A percentile compares a stretch with the other conserved stretches of the same genome.
These are phyloP conservation scores for Fremontodendron californicum DNA, from an alignment of 345 rosid species.

Conservation along the genomic window DNA sequence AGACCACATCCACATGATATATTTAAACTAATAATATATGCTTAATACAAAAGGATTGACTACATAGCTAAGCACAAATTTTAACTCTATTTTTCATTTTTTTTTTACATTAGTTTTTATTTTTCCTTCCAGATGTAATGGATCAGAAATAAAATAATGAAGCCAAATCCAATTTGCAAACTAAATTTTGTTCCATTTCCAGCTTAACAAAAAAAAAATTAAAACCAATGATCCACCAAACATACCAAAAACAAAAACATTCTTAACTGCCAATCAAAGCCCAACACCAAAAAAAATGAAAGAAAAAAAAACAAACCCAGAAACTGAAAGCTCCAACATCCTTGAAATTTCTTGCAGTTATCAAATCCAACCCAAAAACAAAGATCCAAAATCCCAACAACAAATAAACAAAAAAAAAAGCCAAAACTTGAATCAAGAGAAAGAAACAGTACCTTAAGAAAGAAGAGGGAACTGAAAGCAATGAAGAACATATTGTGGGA, in stretches of 20 bases:
- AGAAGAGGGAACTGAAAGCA: background rate
- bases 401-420: background rate
- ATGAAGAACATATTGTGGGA: background rate
- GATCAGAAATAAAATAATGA: background rate
- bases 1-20: background rate
- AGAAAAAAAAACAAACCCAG: background rate
- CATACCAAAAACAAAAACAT: background rate
- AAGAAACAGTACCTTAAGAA: conserved; percentile 12
- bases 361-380: background rate
- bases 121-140: background rate
- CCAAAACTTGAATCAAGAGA: conserved; percentile 1
- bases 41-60: background rate
- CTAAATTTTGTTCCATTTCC: background rate
- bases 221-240: background rate
- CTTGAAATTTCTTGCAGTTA: background rate
- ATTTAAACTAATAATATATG: background rate
- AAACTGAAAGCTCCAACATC: background rate
- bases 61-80: background rate
- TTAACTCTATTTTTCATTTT: background rate
- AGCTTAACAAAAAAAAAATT: background rate
- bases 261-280: background rate
- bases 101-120: background rate
- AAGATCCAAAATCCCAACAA: conserved; percentile 1
- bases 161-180: background rate
- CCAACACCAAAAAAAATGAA: background rate